Evolutionary conservation across 805 yeast species (phyloP), one percentile per base, ranked within the genome.

Genomic region (Cyberlindnera americana): DNA sequence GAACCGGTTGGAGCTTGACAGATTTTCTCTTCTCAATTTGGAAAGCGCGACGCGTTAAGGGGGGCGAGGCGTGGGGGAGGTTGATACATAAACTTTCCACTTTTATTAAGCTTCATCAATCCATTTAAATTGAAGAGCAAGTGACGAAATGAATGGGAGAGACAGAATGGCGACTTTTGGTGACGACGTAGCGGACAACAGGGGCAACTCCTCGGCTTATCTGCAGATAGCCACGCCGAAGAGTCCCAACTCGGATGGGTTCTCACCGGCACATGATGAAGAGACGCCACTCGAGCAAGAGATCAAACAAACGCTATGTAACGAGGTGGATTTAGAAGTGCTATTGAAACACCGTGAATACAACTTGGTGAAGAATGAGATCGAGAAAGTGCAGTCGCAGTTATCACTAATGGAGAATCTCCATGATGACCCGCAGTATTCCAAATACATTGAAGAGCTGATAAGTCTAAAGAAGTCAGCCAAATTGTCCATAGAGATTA

Each of bases 241-340:
- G 41, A 65, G 70, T 0, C 72, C 72, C 16, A 65, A 60, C 39
- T 69, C 68, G 14, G 61, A 65, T 15, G 57, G 56, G 19, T 53
- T 48, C 18, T 54, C 54, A 3, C 61, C 58, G 5, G 49, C 38
- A 5, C 56, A 50, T 16, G 41, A 42, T 9, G 33, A 40, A 13
- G 47, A 44, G 19, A 40, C 34, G 17, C 44, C 43, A 31, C 17
- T 37, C 25, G 52, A 49, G 21, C 19, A 35, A 5, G 48, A 39
- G 41, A 59, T 61, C 17, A 68, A 60, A 42, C 59, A 54, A 24
- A 62, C 61, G 34, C 44, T 67, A 5, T 29, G 59, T n/a, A 57
- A 73, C 42, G 78, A 77, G 47, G 61, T 80, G 15, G 81, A 80
- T 53, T 53, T 79, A 32, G 85, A 80, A 48, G 76, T 80, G 11